Evolutionary conservation across 495 filamentous ascomycete genomes (phyloP).

Genomic region (Lasiosphaeriaceae sp.): DNA sequence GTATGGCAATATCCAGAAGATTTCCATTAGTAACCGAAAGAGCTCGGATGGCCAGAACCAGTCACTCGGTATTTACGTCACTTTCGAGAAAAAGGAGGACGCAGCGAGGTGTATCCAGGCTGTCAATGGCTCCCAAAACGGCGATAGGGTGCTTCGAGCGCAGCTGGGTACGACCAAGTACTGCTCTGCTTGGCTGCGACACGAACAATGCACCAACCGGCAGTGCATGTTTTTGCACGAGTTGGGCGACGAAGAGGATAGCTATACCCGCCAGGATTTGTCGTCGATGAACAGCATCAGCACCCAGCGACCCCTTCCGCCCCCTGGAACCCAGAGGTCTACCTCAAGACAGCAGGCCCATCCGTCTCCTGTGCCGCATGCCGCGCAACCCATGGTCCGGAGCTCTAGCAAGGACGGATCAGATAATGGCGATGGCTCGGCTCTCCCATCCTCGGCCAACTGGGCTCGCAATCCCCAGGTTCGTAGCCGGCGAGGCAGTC

Average conservation of each 20-base stretch:
- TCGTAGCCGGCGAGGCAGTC: constrained; percentile 67
- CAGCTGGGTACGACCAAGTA: constrained; percentile 99
- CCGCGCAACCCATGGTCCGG: constrained; percentile 67
- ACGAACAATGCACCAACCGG: constrained; percentile 87
- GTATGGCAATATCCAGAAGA: constrained; percentile 97
- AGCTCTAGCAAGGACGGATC: constrained; percentile 74
- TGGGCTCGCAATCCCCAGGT: constrained; percentile 82
- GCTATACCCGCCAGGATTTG: constrained; percentile 89
- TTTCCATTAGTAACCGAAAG: constrained; percentile 95
- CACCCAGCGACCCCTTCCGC: constrained; percentile 64
- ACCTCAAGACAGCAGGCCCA: constrained; percentile 49
- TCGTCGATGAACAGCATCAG: constrained; percentile 91
- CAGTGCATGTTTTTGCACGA: constrained; percentile 98
- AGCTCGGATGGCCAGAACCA: constrained; percentile 63
- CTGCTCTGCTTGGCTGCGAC: constrained; percentile 92
- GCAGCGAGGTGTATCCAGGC: constrained; percentile 83
- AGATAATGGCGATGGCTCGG: constrained; percentile 70
- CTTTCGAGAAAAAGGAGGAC: constrained; percentile 83
- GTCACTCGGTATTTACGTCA: constrained; percentile 95
- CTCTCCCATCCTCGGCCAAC: constrained; percentile 84
- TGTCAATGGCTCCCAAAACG: constrained; percentile 89
- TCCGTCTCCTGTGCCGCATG: constrained; percentile 48
- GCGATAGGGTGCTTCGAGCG: constrained; percentile 79
- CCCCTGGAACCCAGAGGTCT: constrained; percentile 41
- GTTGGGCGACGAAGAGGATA: constrained; percentile 93